Percentiles rank a stretch among this genome's conserved stretches.
These are phyloP conservation scores for Anisodus tanguticus DNA, from an alignment of 257 asterid species.

Conservation along the genomic window DNA sequence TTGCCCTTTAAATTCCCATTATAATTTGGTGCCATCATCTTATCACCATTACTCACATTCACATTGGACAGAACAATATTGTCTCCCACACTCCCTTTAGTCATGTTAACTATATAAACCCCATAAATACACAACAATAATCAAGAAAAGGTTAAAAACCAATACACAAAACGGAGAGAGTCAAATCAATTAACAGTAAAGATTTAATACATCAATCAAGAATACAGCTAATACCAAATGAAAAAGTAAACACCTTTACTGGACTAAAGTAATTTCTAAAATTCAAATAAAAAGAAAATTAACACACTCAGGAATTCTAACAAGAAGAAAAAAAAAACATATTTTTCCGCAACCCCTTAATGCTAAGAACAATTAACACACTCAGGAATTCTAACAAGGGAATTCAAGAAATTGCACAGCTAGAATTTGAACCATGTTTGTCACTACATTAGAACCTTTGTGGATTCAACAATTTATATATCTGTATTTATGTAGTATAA, in stretches of 20 bases:
- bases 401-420: not conserved
- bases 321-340: not conserved
- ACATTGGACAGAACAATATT: conserved; percentile 34
- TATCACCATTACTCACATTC: conserved; percentile 24
- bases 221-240: not conserved
- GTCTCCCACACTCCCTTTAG: conserved; percentile 31
- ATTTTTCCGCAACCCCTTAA: not conserved
- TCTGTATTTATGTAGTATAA: not conserved
- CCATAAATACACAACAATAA: too few species aligned
- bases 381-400: not conserved
- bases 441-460: not conserved
- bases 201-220: not conserved
- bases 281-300: not conserved
- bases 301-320: not conserved
- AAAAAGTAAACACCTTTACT: not conserved
- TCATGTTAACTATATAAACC: not conserved
- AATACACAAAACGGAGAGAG: not conserved
- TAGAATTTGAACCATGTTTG: not conserved
- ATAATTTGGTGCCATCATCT: conserved; percentile 51
- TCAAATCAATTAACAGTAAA: not conserved
- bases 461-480: not conserved
- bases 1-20: conserved; percentile 52
- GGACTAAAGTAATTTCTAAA: not conserved
- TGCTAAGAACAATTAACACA: not conserved
- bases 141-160: not conserved